These are phyloP conservation scores for Termitomyces sp. DNA, from an alignment of 768 basidiomycete species.

Conservation along the genomic window DNA sequence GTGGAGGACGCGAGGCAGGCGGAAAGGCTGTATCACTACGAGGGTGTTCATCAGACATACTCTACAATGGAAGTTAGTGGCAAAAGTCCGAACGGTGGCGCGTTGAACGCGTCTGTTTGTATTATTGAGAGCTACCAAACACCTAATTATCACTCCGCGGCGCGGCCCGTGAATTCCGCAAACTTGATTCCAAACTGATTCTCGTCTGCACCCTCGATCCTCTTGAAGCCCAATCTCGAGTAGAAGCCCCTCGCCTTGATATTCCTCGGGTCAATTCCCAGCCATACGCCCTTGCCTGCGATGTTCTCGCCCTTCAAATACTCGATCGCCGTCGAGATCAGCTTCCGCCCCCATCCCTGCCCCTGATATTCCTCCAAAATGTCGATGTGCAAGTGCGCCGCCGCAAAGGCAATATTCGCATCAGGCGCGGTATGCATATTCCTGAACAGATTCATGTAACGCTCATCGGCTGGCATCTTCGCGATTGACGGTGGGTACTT, in stretches of 20 bases:
- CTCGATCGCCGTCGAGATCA: constrained; percentile 53
- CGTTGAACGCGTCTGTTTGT: constrained; percentile 11
- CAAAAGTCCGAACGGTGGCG: background rate
- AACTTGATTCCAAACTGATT: constrained; percentile 56
- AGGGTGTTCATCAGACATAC: constrained; percentile 5
- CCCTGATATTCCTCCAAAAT: constrained; percentile 64
- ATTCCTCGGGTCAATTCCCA: constrained; percentile 68
- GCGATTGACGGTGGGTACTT: constrained; percentile 44
- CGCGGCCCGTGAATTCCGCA: constrained; percentile 24
- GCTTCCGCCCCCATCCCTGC: constrained; percentile 65
- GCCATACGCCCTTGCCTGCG: constrained; percentile 54
- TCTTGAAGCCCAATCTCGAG: constrained; percentile 54
- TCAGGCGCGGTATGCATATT: constrained; percentile 44
- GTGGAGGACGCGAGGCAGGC: background rate
- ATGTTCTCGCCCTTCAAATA: constrained; percentile 43
- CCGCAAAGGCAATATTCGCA: constrained; percentile 58
- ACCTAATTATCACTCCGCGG: constrained; percentile 2
- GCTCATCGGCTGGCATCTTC: constrained; percentile 40
- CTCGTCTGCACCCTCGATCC: constrained; percentile 48
- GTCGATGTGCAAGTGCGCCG: constrained; percentile 76
- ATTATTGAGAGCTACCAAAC: constrained; percentile 5
- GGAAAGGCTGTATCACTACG: background rate
- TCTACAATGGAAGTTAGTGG: background rate
- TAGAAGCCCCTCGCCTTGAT: constrained; percentile 60
- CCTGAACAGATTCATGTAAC: constrained; percentile 37